These are phyloP conservation scores for Juglanconis sp. DNA, from an alignment of 2,329 filamentous ascomycete genomes.

Conservation along the genomic window DNA sequence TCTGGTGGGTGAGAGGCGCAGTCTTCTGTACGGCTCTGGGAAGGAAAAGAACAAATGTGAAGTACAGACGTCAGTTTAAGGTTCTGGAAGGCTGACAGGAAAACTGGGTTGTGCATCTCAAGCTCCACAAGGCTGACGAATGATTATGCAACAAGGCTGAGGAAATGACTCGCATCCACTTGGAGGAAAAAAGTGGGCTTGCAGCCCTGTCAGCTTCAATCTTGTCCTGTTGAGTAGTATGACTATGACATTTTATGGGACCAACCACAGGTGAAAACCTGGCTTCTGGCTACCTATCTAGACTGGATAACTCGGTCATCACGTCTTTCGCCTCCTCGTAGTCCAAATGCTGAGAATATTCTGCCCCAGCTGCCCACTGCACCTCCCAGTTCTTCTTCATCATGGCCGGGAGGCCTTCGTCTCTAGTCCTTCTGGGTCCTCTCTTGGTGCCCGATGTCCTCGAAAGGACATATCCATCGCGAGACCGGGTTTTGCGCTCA, in stretches of 20 bases:
- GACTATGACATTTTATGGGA: no score
- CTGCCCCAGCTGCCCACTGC: slow-evolving; percentile 10
- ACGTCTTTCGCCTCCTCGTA: slow-evolving; percentile 19
- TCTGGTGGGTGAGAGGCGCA: slow-evolving; percentile 30
- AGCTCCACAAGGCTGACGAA: neutral
- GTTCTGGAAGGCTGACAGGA: neutral
- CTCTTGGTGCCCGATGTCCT: slow-evolving; percentile 16
- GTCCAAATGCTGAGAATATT: slow-evolving; percentile 20
- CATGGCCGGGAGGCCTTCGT: slow-evolving; percentile 17
- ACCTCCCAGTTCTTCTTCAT: slow-evolving; percentile 18
- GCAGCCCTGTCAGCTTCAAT: slow-evolving; percentile 16
- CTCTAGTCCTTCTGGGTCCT: slow-evolving; percentile 3
- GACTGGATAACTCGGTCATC: no score
- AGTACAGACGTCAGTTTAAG: neutral
- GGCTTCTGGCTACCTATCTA: no score
- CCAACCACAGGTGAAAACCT: no score
- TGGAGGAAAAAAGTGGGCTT: neutral
- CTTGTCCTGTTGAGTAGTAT: neutral
- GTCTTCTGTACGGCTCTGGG: slow-evolving; percentile 12
- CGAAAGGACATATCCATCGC: slow-evolving; percentile 2
- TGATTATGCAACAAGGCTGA: no score
- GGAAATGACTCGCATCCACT: no score
- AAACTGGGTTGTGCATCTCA: neutral
- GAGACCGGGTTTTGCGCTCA: no score
- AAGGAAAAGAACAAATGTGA: no score